Percentiles rank a stretch among this genome's conserved stretches.
Evolutionary conservation across 768 basidiomycete species (phyloP).

Genomic region (Leccinum subgranulosum): DNA sequence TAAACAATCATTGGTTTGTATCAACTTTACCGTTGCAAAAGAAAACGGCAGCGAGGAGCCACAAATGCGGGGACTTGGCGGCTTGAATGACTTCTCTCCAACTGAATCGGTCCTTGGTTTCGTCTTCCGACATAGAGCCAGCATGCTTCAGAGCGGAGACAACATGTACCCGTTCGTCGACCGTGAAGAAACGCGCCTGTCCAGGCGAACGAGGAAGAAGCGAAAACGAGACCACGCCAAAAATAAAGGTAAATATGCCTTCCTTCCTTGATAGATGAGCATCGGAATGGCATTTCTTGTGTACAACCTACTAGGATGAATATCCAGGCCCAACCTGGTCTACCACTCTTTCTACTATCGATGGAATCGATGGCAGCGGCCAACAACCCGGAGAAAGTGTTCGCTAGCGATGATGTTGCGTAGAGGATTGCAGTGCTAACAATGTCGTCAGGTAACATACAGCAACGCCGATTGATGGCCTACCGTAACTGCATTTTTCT

Average conservation of each 20-base stretch:
- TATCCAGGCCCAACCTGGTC: conserved; percentile 62
- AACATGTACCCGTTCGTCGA: conserved; percentile 49
- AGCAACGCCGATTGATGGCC: background rate
- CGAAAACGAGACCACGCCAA: conserved; percentile 51
- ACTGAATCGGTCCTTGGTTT: conserved; percentile 45
- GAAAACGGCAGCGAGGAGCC: conserved; percentile 40
- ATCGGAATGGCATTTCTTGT: background rate
- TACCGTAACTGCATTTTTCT: conserved; percentile 19
- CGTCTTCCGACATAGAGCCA: conserved; percentile 38
- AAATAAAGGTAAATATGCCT: conserved; percentile 59
- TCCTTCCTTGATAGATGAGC: conserved; percentile 31
- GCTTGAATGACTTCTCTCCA: conserved; percentile 54
- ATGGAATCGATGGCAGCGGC: conserved; percentile 59
- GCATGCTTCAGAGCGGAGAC: conserved; percentile 21
- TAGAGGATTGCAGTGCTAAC: conserved; percentile 39
- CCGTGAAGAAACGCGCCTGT: conserved; percentile 47
- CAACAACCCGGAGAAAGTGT: conserved; percentile 63
- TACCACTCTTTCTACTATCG: conserved; percentile 44
- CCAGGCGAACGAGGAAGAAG: conserved; percentile 45
- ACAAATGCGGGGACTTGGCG: conserved; percentile 52
- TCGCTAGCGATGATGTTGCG: conserved; percentile 48
- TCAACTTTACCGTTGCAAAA: conserved; percentile 48
- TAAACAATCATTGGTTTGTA: background rate
- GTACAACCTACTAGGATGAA: conserved; percentile 43
- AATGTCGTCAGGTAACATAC: background rate